A percentile compares a stretch with the other conserved stretches of the same genome.
These are phyloP conservation scores for Lepraria neglecta DNA, from an alignment of 495 filamentous ascomycete genomes.

Conservation along the genomic window DNA sequence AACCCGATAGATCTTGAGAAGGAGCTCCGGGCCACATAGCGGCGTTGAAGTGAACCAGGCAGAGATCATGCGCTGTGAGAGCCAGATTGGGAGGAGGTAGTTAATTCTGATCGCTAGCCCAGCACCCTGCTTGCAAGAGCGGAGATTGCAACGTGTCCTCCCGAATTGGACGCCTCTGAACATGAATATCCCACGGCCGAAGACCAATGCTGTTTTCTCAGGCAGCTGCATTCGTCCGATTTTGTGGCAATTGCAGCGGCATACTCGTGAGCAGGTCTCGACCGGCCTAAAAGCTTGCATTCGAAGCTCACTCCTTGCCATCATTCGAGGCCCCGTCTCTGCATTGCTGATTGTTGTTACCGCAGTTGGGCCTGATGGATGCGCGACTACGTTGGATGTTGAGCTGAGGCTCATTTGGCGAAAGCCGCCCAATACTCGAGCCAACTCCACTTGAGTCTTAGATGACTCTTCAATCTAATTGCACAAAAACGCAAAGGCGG, in stretches of 20 bases:
- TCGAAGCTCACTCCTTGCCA: background rate
- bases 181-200: background rate
- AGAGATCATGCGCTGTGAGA: background rate
- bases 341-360: background rate
- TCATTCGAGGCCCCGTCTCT: background rate
- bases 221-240: background rate
- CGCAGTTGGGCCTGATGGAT: background rate
- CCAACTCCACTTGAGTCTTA: background rate
- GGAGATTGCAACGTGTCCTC: background rate
- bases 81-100: slow-evolving; percentile 1
- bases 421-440: background rate
- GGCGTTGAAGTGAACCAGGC: background rate
- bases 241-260: background rate
- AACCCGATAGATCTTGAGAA: background rate
- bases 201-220: background rate
- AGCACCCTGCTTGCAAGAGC: background rate
- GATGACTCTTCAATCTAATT: slow-evolving; percentile 4
- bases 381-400: background rate
- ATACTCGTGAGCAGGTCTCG: background rate
- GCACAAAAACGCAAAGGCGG: background rate
- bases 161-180: background rate
- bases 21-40: background rate
- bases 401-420: background rate
- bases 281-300: background rate
- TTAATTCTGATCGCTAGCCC: background rate